Percentiles rank a stretch among this genome's conserved stretches.
These are phyloP conservation scores for Aspergillus baeticus DNA, from an alignment of 495 filamentous ascomycete genomes.

Conservation along the genomic window DNA sequence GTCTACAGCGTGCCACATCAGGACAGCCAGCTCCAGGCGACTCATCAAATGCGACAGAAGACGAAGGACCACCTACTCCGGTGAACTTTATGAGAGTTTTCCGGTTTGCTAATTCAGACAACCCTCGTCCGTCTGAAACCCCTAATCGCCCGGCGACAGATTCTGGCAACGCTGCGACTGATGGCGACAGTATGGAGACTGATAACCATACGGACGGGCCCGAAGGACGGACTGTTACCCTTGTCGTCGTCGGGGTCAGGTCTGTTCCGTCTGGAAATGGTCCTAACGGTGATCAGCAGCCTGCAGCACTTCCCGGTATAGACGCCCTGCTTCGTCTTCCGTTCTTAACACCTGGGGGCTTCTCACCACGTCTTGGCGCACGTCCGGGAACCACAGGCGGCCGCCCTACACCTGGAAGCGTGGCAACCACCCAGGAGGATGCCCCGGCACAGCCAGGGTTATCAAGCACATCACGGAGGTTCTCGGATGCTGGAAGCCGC, in stretches of 20 bases:
- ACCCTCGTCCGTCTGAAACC: constrained; percentile 19
- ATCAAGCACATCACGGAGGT: constrained; percentile 29
- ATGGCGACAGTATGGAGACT: constrained; percentile 34
- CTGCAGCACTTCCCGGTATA: constrained; percentile 37
- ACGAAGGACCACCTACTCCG: constrained; percentile 39
- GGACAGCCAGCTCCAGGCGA: constrained; percentile 37
- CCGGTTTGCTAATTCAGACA: constrained; percentile 55
- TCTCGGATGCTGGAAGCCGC: constrained; percentile 38
- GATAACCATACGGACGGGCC: constrained; percentile 46
- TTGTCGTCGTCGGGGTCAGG: constrained; percentile 72
- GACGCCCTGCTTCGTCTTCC: constrained; percentile 53
- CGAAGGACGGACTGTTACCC: constrained; percentile 63
- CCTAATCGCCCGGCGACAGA: constrained; percentile 21
- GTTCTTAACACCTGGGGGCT: constrained; percentile 57
- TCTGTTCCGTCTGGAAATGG: constrained; percentile 59
- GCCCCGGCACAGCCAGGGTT: constrained; percentile 41
- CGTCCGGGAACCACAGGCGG: constrained; percentile 52
- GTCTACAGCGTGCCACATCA: constrained; percentile 53
- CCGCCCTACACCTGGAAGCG: constrained; percentile 48
- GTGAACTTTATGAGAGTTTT: constrained; percentile 62
- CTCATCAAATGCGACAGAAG: constrained; percentile 22
- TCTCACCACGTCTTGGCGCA: constrained; percentile 41
- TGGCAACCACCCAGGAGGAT: constrained; percentile 45
- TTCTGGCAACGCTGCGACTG: constrained; percentile 14
- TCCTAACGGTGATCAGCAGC: constrained; percentile 43